A percentile compares a stretch with the other conserved stretches of the same genome.
These are phyloP conservation scores for Tephrocybe sp. DNA, from an alignment of 768 basidiomycete genomes.

Conservation along the genomic window DNA sequence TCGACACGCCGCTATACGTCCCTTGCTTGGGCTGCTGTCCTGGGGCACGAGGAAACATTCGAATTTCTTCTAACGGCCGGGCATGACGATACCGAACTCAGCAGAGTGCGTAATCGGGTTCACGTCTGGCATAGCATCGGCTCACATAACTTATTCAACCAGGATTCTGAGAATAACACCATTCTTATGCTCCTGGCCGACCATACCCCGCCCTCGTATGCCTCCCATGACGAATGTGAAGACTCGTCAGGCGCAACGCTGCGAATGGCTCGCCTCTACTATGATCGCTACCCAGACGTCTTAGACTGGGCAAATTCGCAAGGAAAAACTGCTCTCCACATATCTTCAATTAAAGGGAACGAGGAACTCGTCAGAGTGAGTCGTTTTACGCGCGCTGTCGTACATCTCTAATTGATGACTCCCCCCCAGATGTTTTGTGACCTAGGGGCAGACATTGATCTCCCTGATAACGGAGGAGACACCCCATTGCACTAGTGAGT, in stretches of 20 bases:
- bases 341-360: conserved; percentile 85
- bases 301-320: conserved; percentile 91
- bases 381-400: conserved; percentile 10
- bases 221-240: conserved; percentile 39
- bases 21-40: conserved; percentile 86
- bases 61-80: conserved; percentile 83
- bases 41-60: conserved; percentile 90
- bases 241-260: conserved; percentile 72
- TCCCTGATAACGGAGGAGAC: conserved; percentile 90
- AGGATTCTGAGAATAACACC: conserved; percentile 94
- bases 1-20: conserved; percentile 76
- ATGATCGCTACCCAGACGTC: conserved; percentile 81
- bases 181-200: conserved; percentile 93
- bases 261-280: conserved; percentile 85
- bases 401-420: not conserved
- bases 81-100: conserved; percentile 92
- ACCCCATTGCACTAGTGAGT: conserved; percentile 91
- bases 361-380: conserved; percentile 82
- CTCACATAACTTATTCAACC: conserved; percentile 2
- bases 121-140: not conserved
- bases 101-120: conserved; percentile 52
- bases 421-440: conserved; percentile 82
- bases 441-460: conserved; percentile 83
- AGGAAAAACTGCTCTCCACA: conserved; percentile 88
- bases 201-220: conserved; percentile 50